Evolutionary conservation across 2,329 filamentous ascomycete genomes (phyloP).

Genomic region (Penicillium concentricum): DNA sequence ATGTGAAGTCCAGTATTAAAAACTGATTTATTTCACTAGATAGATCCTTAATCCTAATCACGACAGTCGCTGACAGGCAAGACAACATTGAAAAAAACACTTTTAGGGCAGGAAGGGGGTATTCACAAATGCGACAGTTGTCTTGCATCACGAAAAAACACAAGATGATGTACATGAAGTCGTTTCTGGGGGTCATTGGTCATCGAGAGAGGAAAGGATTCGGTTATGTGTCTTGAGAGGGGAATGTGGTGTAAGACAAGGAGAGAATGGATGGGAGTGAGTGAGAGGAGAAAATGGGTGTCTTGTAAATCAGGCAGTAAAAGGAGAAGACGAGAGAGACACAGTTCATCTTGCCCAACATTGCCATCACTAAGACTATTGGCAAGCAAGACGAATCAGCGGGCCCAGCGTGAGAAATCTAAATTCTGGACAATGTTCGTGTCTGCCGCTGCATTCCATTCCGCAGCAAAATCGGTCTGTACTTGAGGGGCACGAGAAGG

Average conservation of each 20-base stretch:
- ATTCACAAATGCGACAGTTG: conserved; percentile 29
- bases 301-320: background rate
- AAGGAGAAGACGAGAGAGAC: background rate
- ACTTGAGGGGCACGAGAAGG: conserved; percentile 31
- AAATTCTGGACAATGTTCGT: conserved; percentile 40
- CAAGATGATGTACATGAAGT: conserved; percentile 29
- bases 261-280: background rate
- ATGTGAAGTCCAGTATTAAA: background rate
- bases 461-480: conserved; percentile 36
- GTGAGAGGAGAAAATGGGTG: background rate
- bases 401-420: conserved; percentile 46
- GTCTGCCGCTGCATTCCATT: conserved; percentile 40
- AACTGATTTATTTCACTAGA: background rate
- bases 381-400: conserved; percentile 20
- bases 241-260: background rate
- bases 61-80: conserved; percentile 4
- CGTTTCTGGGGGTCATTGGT: conserved; percentile 18
- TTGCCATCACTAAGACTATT: background rate
- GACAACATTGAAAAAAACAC: conserved; percentile 14
- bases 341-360: background rate
- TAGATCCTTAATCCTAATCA: conserved; percentile 2
- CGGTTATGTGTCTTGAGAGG: conserved; percentile 8
- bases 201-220: conserved; percentile 4
- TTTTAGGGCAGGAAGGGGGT: conserved; percentile 27
- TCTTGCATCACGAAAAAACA: conserved; percentile 18